These are phyloP conservation scores for Globisporangium carolinianum DNA, from an alignment of 352 stramenopile genomes.

Conservation along the genomic window DNA sequence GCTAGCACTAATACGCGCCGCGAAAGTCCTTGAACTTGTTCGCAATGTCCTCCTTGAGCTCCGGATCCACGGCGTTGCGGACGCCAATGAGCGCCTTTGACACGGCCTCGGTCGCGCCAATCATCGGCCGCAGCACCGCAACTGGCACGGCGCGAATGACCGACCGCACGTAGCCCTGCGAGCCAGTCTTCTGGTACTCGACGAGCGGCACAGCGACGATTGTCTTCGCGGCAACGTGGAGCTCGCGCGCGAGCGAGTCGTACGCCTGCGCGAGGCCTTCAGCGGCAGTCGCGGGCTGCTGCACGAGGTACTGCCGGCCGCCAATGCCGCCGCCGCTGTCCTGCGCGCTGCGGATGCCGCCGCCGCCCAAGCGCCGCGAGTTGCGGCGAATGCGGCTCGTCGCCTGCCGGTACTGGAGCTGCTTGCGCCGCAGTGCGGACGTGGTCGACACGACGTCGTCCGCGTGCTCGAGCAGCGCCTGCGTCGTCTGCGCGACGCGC, in stretches of 20 bases:
- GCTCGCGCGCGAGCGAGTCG: conserved; percentile 72
- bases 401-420: conserved; percentile 76
- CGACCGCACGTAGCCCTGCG: conserved; percentile 80
- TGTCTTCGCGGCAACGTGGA: conserved; percentile 82
- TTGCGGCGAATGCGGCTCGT: conserved; percentile 75
- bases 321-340: conserved; percentile 67
- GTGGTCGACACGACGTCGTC: conserved; percentile 77
- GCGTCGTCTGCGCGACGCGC: conserved; percentile 75
- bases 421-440: conserved; percentile 49
- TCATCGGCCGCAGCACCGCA: conserved; percentile 81
- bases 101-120: conserved; percentile 78
- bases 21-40: conserved; percentile 91
- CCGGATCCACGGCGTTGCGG: conserved; percentile 80
- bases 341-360: conserved; percentile 68
- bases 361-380: conserved; percentile 67
- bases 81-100: conserved; percentile 84
- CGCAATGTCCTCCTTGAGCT: conserved; percentile 88
- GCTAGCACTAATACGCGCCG: conserved; percentile 10
- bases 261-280: conserved; percentile 83
- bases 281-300: conserved; percentile 75
- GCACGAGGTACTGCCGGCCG: conserved; percentile 70
- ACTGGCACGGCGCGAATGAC: conserved; percentile 86
- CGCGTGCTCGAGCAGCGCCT: conserved; percentile 74
- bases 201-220: conserved; percentile 86
- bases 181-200: conserved; percentile 89